Base-by-base conservation (phyloP, 805 yeast genomes). In the Ogataea haglerorum region DNA sequence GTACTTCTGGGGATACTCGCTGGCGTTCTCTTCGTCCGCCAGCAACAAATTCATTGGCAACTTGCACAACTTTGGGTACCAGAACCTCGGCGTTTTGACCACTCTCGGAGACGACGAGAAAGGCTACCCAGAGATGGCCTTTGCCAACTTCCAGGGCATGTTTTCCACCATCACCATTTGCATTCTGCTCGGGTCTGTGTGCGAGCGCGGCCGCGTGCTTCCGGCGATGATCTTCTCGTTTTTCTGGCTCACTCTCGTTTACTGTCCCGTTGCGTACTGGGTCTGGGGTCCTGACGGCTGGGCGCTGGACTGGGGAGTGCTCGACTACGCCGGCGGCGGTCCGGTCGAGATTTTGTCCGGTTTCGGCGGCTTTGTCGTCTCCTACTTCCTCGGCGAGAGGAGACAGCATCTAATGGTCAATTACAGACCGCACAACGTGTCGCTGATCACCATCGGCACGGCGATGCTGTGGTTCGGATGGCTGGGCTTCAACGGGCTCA, bases 1-100 rank as follows among this genome's bases (percentile, higher is more conserved):
- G 98, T 91, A 89, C 63, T 88, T 91, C 60, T 93, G 98, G 96
- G 97, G 96, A n/a, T 90, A 87, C 60, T 87, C 96, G 0, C 65
- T 91, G 30, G 95, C 98, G 4, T 89, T 93, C 56, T 79, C 91
- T 0, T 54, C 72, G n/a, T 75, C 85, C 0, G 88, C 96, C 2
- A 68, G 82, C 24, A 89, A 90, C 63, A 79, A 82, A 31, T 93
- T 82, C 61, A 91, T 91, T 52, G 99, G 99, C 5, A 82, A 91
- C 61, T 64, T 91, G 52, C 81, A 80, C 52, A 73, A 80, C 33
- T 86, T 90, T 63, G 98, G 96, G 5, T 79, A 87, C 57, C 75
- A 84, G 57, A 74, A 85, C 58, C 78, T 88, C 10, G 69, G 80
- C 56, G 72, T 81, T 47, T 29, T 53, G 12, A 37, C 49, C 12